Percentiles rank a stretch among this genome's conserved stretches.
Evolutionary conservation across 1,284 basidiomycete genomes (phyloP).

Genomic region (Moesziomyces antarcticus): DNA sequence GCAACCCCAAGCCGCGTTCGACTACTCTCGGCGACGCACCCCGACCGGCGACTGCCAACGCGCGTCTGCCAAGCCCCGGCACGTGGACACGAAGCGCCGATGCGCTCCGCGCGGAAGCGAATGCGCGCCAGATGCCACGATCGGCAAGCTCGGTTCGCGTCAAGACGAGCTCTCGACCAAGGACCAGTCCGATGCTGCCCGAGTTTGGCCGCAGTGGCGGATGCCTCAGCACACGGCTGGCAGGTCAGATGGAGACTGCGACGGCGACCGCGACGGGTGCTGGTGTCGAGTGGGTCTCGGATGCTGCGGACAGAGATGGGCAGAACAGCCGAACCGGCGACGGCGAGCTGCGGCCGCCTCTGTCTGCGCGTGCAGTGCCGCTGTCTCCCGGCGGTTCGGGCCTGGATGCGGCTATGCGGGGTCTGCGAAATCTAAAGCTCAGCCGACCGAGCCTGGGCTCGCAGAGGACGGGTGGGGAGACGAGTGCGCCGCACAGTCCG

Average conservation of each 20-base stretch:
- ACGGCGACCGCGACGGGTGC: neutral
- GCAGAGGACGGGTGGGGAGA: neutral
- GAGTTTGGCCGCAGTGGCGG: neutral
- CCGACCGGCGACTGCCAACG: slow-evolving; percentile 29
- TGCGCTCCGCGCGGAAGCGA: neutral
- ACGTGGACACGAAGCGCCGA: neutral
- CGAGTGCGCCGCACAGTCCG: slow-evolving; percentile 21
- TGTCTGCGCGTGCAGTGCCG: neutral
- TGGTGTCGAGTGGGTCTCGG: neutral
- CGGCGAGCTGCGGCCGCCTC: neutral
- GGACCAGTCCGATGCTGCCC: neutral
- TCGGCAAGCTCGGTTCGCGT: slow-evolving; percentile 1
- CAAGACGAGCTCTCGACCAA: neutral
- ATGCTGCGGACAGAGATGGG: no score
- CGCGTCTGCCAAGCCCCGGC: slow-evolving; percentile 5
- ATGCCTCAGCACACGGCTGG: neutral
- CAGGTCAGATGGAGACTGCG: neutral
- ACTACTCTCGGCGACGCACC: slow-evolving; percentile 2
- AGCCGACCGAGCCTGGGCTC: neutral
- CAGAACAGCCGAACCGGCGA: neutral
- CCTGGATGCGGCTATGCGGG: neutral
- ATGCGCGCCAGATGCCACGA: neutral
- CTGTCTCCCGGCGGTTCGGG: neutral
- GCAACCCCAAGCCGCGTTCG: slow-evolving; percentile 6
- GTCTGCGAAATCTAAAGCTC: slow-evolving; percentile 8